Evolutionary conservation across 2,329 filamentous ascomycete species (phyloP), one percentile per base, ranked within the genome.

Genomic region (Truncatella angustata): DNA sequence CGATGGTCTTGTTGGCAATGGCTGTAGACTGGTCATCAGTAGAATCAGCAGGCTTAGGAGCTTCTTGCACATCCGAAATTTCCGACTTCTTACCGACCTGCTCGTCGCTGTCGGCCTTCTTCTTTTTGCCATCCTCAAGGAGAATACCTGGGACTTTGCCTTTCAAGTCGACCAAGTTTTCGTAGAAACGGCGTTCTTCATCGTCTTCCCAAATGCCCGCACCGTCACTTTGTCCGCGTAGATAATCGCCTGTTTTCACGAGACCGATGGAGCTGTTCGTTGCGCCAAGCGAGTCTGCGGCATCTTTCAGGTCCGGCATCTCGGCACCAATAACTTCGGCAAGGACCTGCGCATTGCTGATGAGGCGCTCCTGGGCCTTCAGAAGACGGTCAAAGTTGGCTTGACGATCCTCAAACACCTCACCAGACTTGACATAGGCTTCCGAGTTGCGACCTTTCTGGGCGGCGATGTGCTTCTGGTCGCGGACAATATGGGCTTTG

Each of bases 181-280:
- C 94, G 72, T 99, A 99, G 69, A 99, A 99, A 55, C 94, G 89
- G 54, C 94, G 86, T 71, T 99, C 93, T 50, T 99, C 94, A 65
- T 99, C 94, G 62, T 99, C 94, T 73, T 97, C 92, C 94, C 94
- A 99, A 56, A 99, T 97, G 0, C 94, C 94, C 21, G 92, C 83
- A 18, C 91, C 92, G 54, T 97, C 93, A 20, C 87, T 88, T 67
- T 95, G 90, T 11, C 91, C 92, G 34, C 91, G 88, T 35, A 97
- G 77, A 64, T 97, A 97, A 61, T 97, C 93, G 1, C 91, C 90
- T 10, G 92, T 88, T 72, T 97, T 97, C 60, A 97, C 88, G 35
- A 97, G 81, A 30, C 94, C 94, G 61, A 99, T 97, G 1, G 88
- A 87, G 49, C 90, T 86, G 63, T 88, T 88, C 0, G 84, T 79